These are phyloP conservation scores for Escovopsis weberi DNA, from an alignment of 2,329 filamentous ascomycete species.

Conservation along the genomic window DNA sequence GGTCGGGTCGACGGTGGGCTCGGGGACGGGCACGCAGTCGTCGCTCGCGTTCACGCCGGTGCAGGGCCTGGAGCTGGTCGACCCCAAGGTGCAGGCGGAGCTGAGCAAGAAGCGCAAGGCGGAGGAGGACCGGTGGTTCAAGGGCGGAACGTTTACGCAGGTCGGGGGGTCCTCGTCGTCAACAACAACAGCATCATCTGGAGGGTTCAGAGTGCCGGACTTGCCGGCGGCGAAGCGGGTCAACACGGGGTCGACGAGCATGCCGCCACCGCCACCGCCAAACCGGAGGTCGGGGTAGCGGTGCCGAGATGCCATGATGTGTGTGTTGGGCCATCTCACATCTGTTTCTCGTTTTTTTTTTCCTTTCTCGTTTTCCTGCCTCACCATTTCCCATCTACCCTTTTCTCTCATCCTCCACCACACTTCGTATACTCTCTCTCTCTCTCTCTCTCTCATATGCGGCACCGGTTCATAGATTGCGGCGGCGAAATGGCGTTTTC, in stretches of 20 bases:
- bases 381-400: too few species aligned
- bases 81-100: conserved; percentile 81
- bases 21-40: conserved; percentile 57
- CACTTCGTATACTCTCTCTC: too few species aligned
- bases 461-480: too few species aligned
- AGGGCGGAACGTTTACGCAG: conserved; percentile 92
- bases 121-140: conserved; percentile 93
- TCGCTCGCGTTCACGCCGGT: conserved; percentile 88
- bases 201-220: conserved; percentile 70
- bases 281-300: conserved; percentile 8
- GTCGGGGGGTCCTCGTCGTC: conserved; percentile 31
- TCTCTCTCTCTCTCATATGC: too few species aligned
- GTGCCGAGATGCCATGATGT: background rate
- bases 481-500: too few species aligned
- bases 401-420: too few species aligned
- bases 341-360: background rate
- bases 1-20: conserved; percentile 55
- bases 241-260: conserved; percentile 20
- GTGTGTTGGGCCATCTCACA: background rate
- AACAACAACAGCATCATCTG: conserved; percentile 22
- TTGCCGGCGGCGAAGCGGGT: conserved; percentile 62
- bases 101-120: conserved; percentile 81
- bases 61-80: conserved; percentile 86
- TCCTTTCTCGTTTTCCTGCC: background rate
- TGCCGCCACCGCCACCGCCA: conserved; percentile 10